A percentile compares a stretch with the other conserved stretches of the same genome.
Evolutionary conservation across 2,329 filamentous ascomycete genomes (phyloP).

Genomic region (Ascochyta rabiei): DNA sequence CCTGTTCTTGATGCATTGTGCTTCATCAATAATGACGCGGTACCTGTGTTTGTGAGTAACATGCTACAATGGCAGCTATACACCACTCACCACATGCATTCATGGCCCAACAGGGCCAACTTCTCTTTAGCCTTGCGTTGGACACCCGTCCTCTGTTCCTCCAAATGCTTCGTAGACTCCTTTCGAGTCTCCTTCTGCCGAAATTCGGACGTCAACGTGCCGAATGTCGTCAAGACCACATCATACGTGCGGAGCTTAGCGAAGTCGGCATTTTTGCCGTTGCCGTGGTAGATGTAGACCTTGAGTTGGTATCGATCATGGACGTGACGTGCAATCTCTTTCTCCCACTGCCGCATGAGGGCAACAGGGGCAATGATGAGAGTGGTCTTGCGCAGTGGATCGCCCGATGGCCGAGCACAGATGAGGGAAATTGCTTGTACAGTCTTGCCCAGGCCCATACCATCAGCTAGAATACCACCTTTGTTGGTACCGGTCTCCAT

Average conservation of each 20-base stretch:
- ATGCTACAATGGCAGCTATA: slow-evolving; percentile 29
- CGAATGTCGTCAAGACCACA: slow-evolving; percentile 80
- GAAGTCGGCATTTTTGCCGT: slow-evolving; percentile 60
- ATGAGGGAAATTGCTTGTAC: slow-evolving; percentile 83
- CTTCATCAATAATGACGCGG: slow-evolving; percentile 76
- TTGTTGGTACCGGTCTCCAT: slow-evolving; percentile 75
- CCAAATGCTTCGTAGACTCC: slow-evolving; percentile 51
- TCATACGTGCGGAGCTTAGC: slow-evolving; percentile 69
- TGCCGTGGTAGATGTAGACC: slow-evolving; percentile 72
- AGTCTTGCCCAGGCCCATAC: slow-evolving; percentile 83
- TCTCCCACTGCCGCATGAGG: slow-evolving; percentile 82
- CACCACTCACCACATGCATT: slow-evolving; percentile 58
- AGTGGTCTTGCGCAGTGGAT: slow-evolving; percentile 71
- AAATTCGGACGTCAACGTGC: slow-evolving; percentile 70
- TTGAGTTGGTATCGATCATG: slow-evolving; percentile 64
- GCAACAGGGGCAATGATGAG: slow-evolving; percentile 82
- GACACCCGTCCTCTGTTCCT: slow-evolving; percentile 46
- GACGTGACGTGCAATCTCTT: slow-evolving; percentile 76
- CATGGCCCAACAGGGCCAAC: slow-evolving; percentile 61
- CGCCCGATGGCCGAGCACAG: slow-evolving; percentile 66
- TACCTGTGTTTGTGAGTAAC: slow-evolving; percentile 17
- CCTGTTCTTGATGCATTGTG: slow-evolving; percentile 80
- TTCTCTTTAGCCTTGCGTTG: slow-evolving; percentile 29
- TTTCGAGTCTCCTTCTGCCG: slow-evolving; percentile 64
- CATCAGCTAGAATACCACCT: slow-evolving; percentile 68